phyloP scores from a whole-genome alignment of 306 rosid species.

The Ormosia semicastrata region DNA sequence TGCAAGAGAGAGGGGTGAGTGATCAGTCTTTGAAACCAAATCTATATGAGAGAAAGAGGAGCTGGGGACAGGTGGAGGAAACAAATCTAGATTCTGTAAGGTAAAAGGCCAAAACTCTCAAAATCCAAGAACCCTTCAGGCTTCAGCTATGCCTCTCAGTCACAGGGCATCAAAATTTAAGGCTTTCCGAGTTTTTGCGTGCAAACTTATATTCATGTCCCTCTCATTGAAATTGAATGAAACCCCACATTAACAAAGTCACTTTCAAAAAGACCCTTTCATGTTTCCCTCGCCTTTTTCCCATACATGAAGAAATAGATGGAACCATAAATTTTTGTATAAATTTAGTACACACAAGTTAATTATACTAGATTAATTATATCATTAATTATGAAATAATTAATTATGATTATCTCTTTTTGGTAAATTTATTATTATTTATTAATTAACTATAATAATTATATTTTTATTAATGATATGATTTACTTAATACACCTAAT shows the following conservation, averaged over 20 bases:
- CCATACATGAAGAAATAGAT: constrained; percentile 38
- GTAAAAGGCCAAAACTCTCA: constrained; percentile 29
- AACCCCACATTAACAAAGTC: constrained; percentile 27
- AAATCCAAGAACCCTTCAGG: constrained; percentile 33
- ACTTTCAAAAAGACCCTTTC: constrained; percentile 42
- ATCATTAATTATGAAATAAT: too few species aligned
- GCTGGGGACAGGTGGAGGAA: background rate
- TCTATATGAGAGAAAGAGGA: background rate
- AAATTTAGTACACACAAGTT: too few species aligned
- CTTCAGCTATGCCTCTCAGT: background rate
- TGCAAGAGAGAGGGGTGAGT: background rate
- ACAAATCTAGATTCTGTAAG: constrained; percentile 15
- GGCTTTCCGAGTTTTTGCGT: constrained; percentile 7
- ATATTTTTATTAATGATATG: too few species aligned
- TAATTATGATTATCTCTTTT: too few species aligned
- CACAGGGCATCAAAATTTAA: background rate
- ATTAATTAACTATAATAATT: too few species aligned
- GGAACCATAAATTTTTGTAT: too few species aligned
- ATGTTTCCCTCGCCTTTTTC: constrained; percentile 29
- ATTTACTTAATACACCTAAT: too few species aligned
- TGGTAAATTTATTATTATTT: too few species aligned
- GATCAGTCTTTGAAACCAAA: background rate
- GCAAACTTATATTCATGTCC: constrained; percentile 21
- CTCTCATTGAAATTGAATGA: background rate
- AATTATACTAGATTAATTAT: too few species aligned